Base-by-base conservation (phyloP, 768 basidiomycete species). In the Suillus variegatus region DNA sequence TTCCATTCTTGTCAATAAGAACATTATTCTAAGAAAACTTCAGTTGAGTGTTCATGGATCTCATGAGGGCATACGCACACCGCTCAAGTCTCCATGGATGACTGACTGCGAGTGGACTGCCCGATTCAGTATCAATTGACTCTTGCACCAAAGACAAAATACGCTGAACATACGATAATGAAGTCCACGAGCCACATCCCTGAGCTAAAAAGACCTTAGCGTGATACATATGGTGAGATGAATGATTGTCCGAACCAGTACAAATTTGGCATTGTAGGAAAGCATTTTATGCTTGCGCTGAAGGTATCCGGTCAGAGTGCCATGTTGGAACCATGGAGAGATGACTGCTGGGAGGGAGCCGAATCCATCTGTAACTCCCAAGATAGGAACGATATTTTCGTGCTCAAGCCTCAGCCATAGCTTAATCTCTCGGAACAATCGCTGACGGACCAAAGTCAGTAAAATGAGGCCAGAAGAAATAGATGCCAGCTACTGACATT, bases 251-350 rank as follows among this genome's bases (percentile, higher is more conserved):
- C 49, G 22, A 51, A 51, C 49, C 25, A 51, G 49, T 51, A 6
- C 13, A 51, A 51, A 51, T 25, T 51, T 49, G 14, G 6, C 25
- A 14, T 25, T 25, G 49, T 51, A 55, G 10, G 54, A 35, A 36
- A 55, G 54, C 12, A 14, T 56, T n/a, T 55, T 20, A 32, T 55
- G 35, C 35, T 55, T 32, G 6, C 63, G 60, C 20, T 70, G 69
- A 41, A 77, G 62, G 56, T 76, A 77, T 1, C 62, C 44, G 3
- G 67, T 66, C 7, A 78, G 66, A 22, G 66, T 49, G 0, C 75
- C 77, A 36, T 77, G 71, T 8, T 77, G 74, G 18, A 71, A 56
- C 77, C 77, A 77, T 2, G 78, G 78, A 38, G 66, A 79, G 22
- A 79, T 70, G 75, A 78, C 76, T 5, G 78, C 75, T 6, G 66